These are phyloP conservation scores for Sclerotiophoma versabilis DNA, from an alignment of 2,329 filamentous ascomycete species.

Conservation along the genomic window DNA sequence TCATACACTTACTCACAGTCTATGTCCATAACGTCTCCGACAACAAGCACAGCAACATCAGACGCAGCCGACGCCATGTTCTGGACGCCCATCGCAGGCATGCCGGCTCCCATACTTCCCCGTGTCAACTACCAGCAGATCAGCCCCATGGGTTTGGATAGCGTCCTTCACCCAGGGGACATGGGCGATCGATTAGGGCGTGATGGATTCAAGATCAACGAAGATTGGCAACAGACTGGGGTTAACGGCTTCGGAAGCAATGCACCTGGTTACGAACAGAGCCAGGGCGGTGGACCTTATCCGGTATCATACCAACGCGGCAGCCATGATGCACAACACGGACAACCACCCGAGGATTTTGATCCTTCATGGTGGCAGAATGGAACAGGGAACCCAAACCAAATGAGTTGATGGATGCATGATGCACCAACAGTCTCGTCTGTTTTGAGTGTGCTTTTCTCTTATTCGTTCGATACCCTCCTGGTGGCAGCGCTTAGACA, in stretches of 20 bases:
- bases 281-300: conserved; percentile 1
- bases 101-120: conserved; percentile 48
- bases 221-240: conserved; percentile 31
- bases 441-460: background rate
- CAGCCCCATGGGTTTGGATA: conserved; percentile 47
- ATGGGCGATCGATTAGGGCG: conserved; percentile 42
- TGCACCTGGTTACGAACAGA: conserved; percentile 1
- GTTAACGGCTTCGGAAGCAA: conserved; percentile 20
- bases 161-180: conserved; percentile 37
- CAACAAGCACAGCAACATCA: conserved; percentile 21
- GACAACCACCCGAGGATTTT: conserved; percentile 9
- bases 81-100: conserved; percentile 51
- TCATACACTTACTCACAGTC: conserved; percentile 29
- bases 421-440: background rate
- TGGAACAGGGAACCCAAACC: background rate
- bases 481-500: background rate
- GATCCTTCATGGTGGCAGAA: conserved; percentile 15
- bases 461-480: conserved; percentile 9
- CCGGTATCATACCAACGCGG: conserved; percentile 12
- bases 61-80: conserved; percentile 35
- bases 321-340: conserved; percentile 4
- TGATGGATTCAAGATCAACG: conserved; percentile 47
- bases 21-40: conserved; percentile 19
- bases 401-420: conserved; percentile 7
- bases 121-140: conserved; percentile 35